Base-by-base conservation (phyloP, 257 asterid species). In the Ehretia macrophylla region DNA sequence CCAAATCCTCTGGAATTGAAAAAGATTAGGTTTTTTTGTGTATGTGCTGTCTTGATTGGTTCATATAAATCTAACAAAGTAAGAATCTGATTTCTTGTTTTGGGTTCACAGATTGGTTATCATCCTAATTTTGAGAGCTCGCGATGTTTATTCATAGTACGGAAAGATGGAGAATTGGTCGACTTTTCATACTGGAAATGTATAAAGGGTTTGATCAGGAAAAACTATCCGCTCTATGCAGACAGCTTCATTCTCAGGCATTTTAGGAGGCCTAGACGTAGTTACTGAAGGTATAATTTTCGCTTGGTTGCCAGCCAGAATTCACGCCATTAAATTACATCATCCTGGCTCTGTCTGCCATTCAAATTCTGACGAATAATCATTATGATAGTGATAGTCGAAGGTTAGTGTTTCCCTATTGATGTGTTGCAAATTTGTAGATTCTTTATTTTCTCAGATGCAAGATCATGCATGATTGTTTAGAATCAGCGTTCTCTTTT, bases 131-230 rank as follows among this genome's bases (percentile, higher is more conserved):
- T 89, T 65, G 88, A 71, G 51, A 80, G 67, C 56, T 93, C 99
- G 8, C 75, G 91, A 70, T 93, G 99, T 60, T 66, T 93, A 56
- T 93, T 93, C 83, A 77, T 93, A 68, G 96, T 86, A 58, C 97
- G 92, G 17, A 85, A 77, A 65, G 94, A 85, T 73, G 99, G 99
- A 64, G 96, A 83, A 44, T n/a, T 74, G 77, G 85, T 89, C 18
- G 97, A 93, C 64, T 89, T 93, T 60, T 93, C 99, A 1, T 93
- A 81, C 75, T 89, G 99, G 99, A 93, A 93, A 83, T 89, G 99
- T 82, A 80, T 93, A 64, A 89, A 85, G 79, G 97, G 96, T 37
- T 72, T 89, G 79, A 85, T 93, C 79, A 81, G 84, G 63, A 87
- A 79, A 65, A 89, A 86, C 27, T 93, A 86, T 77, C 99, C 97